Base-by-base conservation (phyloP, 1,284 basidiomycete species). In the Trichosporon inkin region DNA sequence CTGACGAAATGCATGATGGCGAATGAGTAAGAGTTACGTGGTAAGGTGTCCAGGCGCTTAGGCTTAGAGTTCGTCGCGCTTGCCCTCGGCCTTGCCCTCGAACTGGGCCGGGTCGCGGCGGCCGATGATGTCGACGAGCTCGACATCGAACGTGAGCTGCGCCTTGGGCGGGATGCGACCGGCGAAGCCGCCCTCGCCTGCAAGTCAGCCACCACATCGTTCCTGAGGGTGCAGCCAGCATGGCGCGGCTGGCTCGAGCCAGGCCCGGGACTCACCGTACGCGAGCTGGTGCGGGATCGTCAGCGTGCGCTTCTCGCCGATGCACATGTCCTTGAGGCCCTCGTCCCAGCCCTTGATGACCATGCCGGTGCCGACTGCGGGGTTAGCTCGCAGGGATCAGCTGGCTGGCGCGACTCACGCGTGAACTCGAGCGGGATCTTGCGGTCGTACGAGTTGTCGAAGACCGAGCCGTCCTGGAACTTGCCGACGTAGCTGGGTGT, bases 221-320 rank as follows among this genome's bases (percentile, higher is more conserved):
- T n/a, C n/a, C n/a, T n/a, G n/a, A n/a, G n/a, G n/a, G n/a, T n/a
- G n/a, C n/a, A n/a, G n/a, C n/a, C n/a, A n/a, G n/a, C n/a, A n/a
- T n/a, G n/a, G n/a, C n/a, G n/a, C n/a, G n/a, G n/a, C n/a, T n/a
- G n/a, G n/a, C n/a, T n/a, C n/a, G n/a, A n/a, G n/a, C 37, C 13
- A 5, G 69, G 66, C 13, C 24, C 39, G 67, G 53, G 17, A 81
- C 87, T 63, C 63, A 92, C 92, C 92, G 71, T 94, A 95, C 13
- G 85, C 92, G 78, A 86, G 80, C 54, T 81, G 65, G 13, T 88
- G 74, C 16, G 92, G 92, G 66, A 93, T 93, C 17, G 87, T 91
- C 64, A 97, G 83, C n/a, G 83, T 90, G 49, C 94, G 87, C 82
- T 92, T 93, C 81, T 98, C 94, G 61, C 85, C 83, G 36, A 90